Percentiles rank a stretch among this genome's conserved stretches.
phyloP scores from a whole-genome alignment of 176 grass and related monocot species.

The Raddia distichophylla region DNA sequence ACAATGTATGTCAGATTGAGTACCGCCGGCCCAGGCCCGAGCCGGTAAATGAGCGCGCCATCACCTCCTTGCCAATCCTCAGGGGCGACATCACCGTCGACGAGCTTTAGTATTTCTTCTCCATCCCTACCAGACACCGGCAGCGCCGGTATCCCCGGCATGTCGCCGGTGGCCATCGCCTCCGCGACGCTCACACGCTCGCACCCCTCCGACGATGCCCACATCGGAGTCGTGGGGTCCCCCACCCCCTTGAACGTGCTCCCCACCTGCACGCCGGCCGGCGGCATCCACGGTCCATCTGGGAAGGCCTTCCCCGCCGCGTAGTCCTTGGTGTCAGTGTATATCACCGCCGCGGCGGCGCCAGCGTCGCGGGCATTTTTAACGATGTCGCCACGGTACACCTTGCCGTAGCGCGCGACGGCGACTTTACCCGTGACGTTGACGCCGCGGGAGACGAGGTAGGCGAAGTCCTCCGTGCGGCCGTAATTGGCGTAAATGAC shows the following conservation, averaged over 20 bases:
- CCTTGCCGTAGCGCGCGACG: constrained; percentile 68
- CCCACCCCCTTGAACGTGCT: constrained; percentile 61
- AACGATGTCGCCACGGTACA: constrained; percentile 87
- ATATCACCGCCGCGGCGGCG: constrained; percentile 68
- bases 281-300: constrained; percentile 76
- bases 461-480: constrained; percentile 70
- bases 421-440: constrained; percentile 78
- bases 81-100: constrained; percentile 66
- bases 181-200: constrained; percentile 66
- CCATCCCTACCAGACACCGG: constrained; percentile 81
- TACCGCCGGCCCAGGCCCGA: constrained; percentile 75
- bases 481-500: constrained; percentile 87
- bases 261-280: constrained; percentile 79
- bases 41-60: constrained; percentile 45
- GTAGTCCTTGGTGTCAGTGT: constrained; percentile 83
- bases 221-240: constrained; percentile 82
- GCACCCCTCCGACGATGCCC: constrained; percentile 69
- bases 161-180: constrained; percentile 60
- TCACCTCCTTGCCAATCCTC: constrained; percentile 85
- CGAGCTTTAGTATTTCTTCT: constrained; percentile 56
- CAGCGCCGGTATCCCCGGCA: constrained; percentile 73
- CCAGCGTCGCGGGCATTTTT: constrained; percentile 68
- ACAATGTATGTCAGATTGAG: constrained; percentile 77
- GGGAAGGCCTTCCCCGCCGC: constrained; percentile 56
- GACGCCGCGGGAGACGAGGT: constrained; percentile 56